phyloP scores from a whole-genome alignment of 2,329 filamentous ascomycete species.

The Xenosphaeropsis pyriputrescens region DNA sequence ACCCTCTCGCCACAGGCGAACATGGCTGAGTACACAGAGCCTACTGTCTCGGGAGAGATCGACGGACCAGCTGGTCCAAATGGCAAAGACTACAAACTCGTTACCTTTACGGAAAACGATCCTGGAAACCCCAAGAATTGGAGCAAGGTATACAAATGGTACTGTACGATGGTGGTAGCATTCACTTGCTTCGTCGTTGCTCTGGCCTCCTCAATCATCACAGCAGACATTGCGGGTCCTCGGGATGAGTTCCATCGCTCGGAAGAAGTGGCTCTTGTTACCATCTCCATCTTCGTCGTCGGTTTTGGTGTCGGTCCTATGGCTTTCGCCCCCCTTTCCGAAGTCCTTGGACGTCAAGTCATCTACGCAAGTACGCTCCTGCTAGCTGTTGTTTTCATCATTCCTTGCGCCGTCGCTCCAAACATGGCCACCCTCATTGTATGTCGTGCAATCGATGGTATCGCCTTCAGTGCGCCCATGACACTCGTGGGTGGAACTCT shows the following conservation, averaged over 20 bases:
- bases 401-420: constrained; percentile 62
- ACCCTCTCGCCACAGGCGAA: constrained; percentile 45
- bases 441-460: constrained; percentile 65
- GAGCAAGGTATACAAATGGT: constrained; percentile 68
- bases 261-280: constrained; percentile 57
- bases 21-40: constrained; percentile 51
- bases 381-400: constrained; percentile 62
- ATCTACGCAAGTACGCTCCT: constrained; percentile 37
- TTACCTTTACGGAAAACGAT: constrained; percentile 59
- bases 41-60: constrained; percentile 47
- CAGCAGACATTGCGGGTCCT: constrained; percentile 56
- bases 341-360: constrained; percentile 56
- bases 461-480: constrained; percentile 77
- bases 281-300: constrained; percentile 64
- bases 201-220: constrained; percentile 61
- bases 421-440: constrained; percentile 67
- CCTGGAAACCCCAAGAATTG: constrained; percentile 77
- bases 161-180: constrained; percentile 73
- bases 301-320: constrained; percentile 76
- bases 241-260: constrained; percentile 50
- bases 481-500: constrained; percentile 72
- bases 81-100: constrained; percentile 35
- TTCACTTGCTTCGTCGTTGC: constrained; percentile 53
- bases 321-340: constrained; percentile 64
- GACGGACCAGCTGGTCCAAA: constrained; percentile 10